Conservation (phyloP, 2,329 filamentous ascomycete species). For the Ophiocordyceps unilateralis region DNA sequence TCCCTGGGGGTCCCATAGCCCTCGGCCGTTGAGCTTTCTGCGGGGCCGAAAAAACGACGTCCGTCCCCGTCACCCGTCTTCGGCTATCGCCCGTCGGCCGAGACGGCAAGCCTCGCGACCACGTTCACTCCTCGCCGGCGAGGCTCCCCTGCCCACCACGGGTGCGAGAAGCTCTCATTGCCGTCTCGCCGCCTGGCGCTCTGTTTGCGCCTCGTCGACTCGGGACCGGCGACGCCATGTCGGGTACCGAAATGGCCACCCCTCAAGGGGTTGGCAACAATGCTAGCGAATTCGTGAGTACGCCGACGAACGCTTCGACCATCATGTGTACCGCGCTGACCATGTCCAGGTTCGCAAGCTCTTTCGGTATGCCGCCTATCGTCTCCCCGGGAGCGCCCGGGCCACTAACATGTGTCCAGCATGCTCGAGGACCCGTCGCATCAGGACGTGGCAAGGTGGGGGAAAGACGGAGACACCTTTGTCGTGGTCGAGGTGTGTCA, state of each 20-base stretch:
- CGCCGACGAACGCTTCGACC: background rate
- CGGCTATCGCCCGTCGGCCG: background rate
- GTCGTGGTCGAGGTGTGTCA: constrained; percentile 79
- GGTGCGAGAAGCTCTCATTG: background rate
- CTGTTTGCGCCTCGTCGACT: background rate
- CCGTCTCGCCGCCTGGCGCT: background rate
- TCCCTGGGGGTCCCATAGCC: background rate
- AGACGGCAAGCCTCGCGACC: background rate
- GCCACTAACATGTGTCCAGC: constrained; percentile 8
- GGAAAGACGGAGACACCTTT: constrained; percentile 85
- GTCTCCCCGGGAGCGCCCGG: background rate
- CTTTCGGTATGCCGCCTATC: constrained; percentile 57
- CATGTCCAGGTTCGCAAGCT: constrained; percentile 72
- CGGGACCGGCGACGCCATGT: constrained; percentile 10
- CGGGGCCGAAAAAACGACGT: background rate
- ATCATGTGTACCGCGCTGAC: background rate
- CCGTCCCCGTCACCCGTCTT: background rate
- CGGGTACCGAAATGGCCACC: constrained; percentile 14
- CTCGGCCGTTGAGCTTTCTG: background rate
- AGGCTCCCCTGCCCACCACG: background rate
- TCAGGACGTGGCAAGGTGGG: constrained; percentile 86
- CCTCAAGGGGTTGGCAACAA: constrained; percentile 43
- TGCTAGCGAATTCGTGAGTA: constrained; percentile 87
- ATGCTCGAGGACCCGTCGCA: constrained; percentile 96
- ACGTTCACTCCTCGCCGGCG: background rate